Percentiles rank a stretch among this genome's conserved stretches.
These are phyloP conservation scores for Mycena latifolia DNA, from an alignment of 768 basidiomycete species.

Conservation along the genomic window DNA sequence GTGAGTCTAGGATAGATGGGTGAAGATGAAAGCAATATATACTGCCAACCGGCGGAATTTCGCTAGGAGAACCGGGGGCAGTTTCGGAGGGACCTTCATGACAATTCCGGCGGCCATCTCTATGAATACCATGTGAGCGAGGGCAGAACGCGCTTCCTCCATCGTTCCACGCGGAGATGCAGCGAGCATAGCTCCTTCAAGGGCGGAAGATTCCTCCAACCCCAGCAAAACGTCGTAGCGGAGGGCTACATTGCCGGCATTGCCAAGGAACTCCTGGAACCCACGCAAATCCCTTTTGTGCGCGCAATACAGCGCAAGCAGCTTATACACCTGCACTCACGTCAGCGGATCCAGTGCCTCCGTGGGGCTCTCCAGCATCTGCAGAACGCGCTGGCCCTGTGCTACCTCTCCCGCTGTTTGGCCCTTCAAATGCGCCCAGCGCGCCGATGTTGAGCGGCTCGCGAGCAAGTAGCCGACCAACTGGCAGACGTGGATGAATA, in stretches of 20 bases:
- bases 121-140: constrained; percentile 21
- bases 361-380: background rate
- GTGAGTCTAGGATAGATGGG: background rate
- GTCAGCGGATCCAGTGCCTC: constrained; percentile 13
- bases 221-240: constrained; percentile 2
- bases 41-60: too few relatives aligned
- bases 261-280: constrained; percentile 17
- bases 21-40: background rate
- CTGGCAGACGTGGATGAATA: constrained; percentile 7
- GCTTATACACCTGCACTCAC: too few relatives aligned
- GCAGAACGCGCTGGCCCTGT: background rate
- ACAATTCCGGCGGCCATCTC: background rate
- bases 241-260: constrained; percentile 13
- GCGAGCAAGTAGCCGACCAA: constrained; percentile 20
- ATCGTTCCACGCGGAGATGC: background rate
- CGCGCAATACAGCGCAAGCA: constrained; percentile 17
- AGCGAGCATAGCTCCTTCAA: too few relatives aligned
- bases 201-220: constrained; percentile 4
- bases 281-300: background rate
- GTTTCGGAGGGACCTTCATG: background rate
- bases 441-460: background rate
- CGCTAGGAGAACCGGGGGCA: constrained; percentile 11
- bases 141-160: constrained; percentile 15
- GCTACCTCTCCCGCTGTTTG: constrained; percentile 6
- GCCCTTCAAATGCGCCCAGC: background rate